Evolutionary conservation across 805 yeast species (phyloP).

Genomic region (Candida morakotiae): DNA sequence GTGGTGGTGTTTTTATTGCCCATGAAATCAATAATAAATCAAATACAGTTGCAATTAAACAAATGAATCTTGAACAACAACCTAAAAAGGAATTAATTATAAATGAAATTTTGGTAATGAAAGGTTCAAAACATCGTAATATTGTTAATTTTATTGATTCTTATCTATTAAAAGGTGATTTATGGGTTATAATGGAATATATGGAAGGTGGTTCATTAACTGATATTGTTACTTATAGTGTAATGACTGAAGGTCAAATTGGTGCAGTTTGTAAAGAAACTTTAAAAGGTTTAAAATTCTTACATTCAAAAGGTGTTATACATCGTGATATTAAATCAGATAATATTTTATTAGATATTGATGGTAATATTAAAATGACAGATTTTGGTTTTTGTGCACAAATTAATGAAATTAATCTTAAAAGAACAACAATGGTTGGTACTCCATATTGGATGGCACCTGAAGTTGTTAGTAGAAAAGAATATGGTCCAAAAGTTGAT

Average conservation of each 20-base stretch:
- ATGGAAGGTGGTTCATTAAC: slow-evolving; percentile 99
- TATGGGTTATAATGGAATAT: slow-evolving; percentile 98
- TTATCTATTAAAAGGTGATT: slow-evolving; percentile 66
- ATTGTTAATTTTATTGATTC: slow-evolving; percentile 94
- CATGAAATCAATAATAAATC: slow-evolving; percentile 49
- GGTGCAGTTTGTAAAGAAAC: slow-evolving; percentile 95
- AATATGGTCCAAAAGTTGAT: slow-evolving; percentile 95
- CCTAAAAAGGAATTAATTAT: slow-evolving; percentile 94
- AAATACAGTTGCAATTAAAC: slow-evolving; percentile 85
- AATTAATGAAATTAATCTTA: slow-evolving; percentile 50
- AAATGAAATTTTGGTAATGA: slow-evolving; percentile 94
- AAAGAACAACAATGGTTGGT: slow-evolving; percentile 98
- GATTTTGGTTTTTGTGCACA: slow-evolving; percentile 98
- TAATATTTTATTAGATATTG: slow-evolving; percentile 75
- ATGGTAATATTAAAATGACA: slow-evolving; percentile 89
- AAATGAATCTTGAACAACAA: slow-evolving; percentile 91
- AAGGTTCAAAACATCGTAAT: slow-evolving; percentile 81
- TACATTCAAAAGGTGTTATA: slow-evolving; percentile 89
- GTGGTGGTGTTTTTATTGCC: slow-evolving; percentile 95
- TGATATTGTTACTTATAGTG: slow-evolving; percentile 87
- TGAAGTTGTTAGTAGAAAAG: slow-evolving; percentile 91
- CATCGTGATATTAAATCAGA: slow-evolving; percentile 97
- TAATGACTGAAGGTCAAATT: slow-evolving; percentile 90
- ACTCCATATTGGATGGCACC: slow-evolving; percentile 99
- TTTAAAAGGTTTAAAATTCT: slow-evolving; percentile 74